Evolutionary conservation across 2,329 filamentous ascomycete genomes (phyloP).

Genomic region (Sporothrix pallida): DNA sequence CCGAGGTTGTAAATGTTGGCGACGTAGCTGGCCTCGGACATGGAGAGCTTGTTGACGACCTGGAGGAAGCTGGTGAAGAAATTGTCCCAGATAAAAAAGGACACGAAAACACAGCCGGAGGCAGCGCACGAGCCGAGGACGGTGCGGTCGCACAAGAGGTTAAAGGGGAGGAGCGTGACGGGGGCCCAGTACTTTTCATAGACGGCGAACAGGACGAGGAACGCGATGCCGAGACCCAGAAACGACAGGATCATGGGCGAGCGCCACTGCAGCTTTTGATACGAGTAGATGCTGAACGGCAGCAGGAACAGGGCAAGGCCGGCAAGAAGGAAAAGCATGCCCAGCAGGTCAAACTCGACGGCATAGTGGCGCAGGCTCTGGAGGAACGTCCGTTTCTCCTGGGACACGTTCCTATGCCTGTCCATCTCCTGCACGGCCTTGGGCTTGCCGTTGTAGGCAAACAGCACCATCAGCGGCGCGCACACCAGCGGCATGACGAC

Average conservation of each 20-base stretch:
- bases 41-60: slow-evolving; percentile 37
- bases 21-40: slow-evolving; percentile 37
- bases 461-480: slow-evolving; percentile 61
- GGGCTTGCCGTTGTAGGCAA: slow-evolving; percentile 67
- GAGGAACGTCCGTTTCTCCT: slow-evolving; percentile 41
- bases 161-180: slow-evolving; percentile 50
- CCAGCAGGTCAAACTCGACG: slow-evolving; percentile 67
- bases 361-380: slow-evolving; percentile 60
- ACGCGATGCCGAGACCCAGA: slow-evolving; percentile 46
- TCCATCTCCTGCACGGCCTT: slow-evolving; percentile 57
- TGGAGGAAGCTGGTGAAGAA: slow-evolving; percentile 39
- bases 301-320: slow-evolving; percentile 70
- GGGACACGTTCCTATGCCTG: not conserved
- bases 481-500: slow-evolving; percentile 67
- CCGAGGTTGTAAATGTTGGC: slow-evolving; percentile 35
- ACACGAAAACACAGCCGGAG: slow-evolving; percentile 32
- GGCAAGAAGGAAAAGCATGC: slow-evolving; percentile 63
- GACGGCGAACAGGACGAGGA: slow-evolving; percentile 48
- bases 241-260: slow-evolving; percentile 51
- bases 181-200: slow-evolving; percentile 50
- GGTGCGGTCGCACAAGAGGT: slow-evolving; percentile 54
- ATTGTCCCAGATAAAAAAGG: slow-evolving; percentile 37
- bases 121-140: slow-evolving; percentile 45
- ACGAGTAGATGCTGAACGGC: slow-evolving; percentile 64
- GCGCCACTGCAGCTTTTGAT: slow-evolving; percentile 50